Evolutionary conservation across 2,329 filamentous ascomycete genomes (phyloP).

Genomic region (Emergomyces pasteurianus): DNA sequence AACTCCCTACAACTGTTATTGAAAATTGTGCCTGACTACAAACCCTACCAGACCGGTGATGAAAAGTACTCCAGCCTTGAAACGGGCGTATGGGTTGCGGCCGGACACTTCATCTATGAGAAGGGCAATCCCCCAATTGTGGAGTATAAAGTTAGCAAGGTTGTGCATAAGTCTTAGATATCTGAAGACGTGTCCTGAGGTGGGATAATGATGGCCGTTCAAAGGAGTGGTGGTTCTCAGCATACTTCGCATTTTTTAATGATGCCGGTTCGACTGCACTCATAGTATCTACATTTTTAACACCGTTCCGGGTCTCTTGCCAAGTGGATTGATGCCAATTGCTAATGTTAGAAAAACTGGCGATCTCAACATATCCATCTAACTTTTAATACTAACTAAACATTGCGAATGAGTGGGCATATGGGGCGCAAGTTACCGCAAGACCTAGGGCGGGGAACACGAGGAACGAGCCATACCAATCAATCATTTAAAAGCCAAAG

Average conservation of each 20-base stretch:
- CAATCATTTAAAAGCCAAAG: neutral
- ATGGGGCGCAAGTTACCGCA: too few relatives aligned
- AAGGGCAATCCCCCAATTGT: constrained; percentile 26
- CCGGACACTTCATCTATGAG: constrained; percentile 29
- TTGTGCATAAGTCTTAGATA: constrained; percentile 13
- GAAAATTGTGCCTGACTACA: neutral
- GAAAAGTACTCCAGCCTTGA: constrained; percentile 32
- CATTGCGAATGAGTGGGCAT: too few relatives aligned
- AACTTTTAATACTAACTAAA: too few relatives aligned
- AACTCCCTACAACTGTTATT: neutral
- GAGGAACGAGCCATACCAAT: neutral
- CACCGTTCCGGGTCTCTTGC: neutral
- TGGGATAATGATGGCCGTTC: neutral
- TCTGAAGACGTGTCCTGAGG: neutral
- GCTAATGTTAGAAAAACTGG: neutral
- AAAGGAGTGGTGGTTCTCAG: neutral
- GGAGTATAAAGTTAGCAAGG: constrained; percentile 33
- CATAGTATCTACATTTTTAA: neutral
- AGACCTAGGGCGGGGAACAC: neutral
- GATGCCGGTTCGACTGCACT: neutral
- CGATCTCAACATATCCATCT: too few relatives aligned
- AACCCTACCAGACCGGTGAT: constrained; percentile 25
- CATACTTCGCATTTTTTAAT: neutral
- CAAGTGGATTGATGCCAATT: neutral
- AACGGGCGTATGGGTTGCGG: constrained; percentile 28